phyloP scores from a whole-genome alignment of 2,329 filamentous ascomycete genomes.

The Scedosporium minutisporum region DNA sequence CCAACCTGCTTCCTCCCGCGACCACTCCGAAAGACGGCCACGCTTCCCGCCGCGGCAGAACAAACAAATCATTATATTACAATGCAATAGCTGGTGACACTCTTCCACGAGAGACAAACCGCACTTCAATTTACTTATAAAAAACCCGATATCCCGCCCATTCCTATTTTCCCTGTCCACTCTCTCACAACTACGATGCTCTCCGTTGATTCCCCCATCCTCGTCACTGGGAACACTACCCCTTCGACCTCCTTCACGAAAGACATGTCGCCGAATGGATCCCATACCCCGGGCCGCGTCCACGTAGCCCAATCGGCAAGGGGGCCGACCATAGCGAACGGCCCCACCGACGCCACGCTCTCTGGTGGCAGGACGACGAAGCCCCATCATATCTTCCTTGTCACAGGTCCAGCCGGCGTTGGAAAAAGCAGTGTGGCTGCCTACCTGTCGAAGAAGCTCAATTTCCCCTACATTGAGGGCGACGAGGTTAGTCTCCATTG shows the following conservation, averaged over 20 bases:
- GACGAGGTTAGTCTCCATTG: slow-evolving; percentile 52
- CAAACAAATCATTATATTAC: too few species aligned
- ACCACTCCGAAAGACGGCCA: too few species aligned
- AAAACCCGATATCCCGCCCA: not conserved
- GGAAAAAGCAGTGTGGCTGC: slow-evolving; percentile 70
- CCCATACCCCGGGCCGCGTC: slow-evolving; percentile 6
- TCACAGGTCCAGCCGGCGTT: slow-evolving; percentile 70
- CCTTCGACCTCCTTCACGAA: slow-evolving; percentile 6
- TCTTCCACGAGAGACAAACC: not conserved
- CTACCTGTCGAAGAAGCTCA: slow-evolving; percentile 50
- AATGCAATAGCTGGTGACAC: not conserved
- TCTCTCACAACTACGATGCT: slow-evolving; percentile 28
- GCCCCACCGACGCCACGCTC: slow-evolving; percentile 7
- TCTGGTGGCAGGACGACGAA: slow-evolving; percentile 14
- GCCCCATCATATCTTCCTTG: slow-evolving; percentile 66
- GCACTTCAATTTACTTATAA: not conserved
- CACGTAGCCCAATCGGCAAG: slow-evolving; percentile 10
- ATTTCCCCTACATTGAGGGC: slow-evolving; percentile 65
- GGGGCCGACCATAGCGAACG: slow-evolving; percentile 11
- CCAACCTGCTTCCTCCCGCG: too few species aligned
- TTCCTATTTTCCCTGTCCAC: not conserved
- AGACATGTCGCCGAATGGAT: slow-evolving; percentile 20
- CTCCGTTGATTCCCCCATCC: slow-evolving; percentile 37
- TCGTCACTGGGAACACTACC: slow-evolving; percentile 26
- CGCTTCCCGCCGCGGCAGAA: too few species aligned